Conservation (phyloP, 2,329 filamentous ascomycete species). For the Aphanoascus verrucosus region DNA sequence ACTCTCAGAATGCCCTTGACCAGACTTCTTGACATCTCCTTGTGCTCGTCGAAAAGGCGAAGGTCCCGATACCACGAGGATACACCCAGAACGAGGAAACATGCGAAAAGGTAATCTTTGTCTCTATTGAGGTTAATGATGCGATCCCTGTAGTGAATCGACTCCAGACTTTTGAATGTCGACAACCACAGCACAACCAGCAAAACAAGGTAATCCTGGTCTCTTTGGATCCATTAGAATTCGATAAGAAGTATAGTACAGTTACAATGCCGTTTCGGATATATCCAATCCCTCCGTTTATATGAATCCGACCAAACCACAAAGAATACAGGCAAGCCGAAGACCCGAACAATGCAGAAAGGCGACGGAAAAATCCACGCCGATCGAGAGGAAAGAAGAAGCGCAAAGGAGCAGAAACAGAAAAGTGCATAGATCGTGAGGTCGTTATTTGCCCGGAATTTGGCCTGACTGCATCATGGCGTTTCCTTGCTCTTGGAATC, state of each 20-base stretch:
- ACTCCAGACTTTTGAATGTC: background rate
- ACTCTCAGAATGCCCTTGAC: too few relatives aligned
- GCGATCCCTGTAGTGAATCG: too few relatives aligned
- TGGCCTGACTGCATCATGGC: constrained; percentile 54
- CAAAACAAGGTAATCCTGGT: background rate
- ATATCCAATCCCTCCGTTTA: constrained; percentile 3
- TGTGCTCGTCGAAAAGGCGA: too few relatives aligned
- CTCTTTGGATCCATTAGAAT: constrained; percentile 3
- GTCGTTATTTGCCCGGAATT: constrained; percentile 30
- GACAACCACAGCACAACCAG: background rate
- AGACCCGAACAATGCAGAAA: background rate
- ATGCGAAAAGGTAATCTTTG: too few relatives aligned
- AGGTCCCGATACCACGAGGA: too few relatives aligned
- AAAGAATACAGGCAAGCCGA: background rate
- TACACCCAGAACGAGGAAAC: too few relatives aligned
- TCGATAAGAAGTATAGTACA: constrained; percentile 5
- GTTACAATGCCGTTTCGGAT: constrained; percentile 6
- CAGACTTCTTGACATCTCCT: too few relatives aligned
- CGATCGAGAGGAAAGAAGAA: background rate
- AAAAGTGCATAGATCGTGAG: background rate
- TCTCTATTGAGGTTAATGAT: too few relatives aligned
- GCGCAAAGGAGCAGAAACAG: background rate
- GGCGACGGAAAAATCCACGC: background rate
- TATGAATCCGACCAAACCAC: constrained; percentile 1
- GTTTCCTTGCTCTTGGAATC: constrained; percentile 69